A percentile compares a stretch with the other conserved stretches of the same genome.
Evolutionary conservation across 352 stramenopile genomes (phyloP).

Genomic region (Phytophthora syringae): DNA sequence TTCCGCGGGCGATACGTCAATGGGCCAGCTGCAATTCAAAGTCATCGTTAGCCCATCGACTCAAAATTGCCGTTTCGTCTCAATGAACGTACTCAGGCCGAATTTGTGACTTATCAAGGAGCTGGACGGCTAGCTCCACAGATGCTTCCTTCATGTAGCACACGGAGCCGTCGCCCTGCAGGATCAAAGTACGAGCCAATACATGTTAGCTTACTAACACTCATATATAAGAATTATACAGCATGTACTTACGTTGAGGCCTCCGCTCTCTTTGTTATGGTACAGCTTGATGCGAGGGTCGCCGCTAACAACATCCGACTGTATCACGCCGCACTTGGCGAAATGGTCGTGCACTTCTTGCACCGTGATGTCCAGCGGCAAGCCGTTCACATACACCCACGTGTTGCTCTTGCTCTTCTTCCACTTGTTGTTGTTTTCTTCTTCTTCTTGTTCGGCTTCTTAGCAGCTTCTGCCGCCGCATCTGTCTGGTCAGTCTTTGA

Average conservation of each 20-base stretch:
- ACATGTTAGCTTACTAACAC: background rate
- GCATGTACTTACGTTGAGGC: slow-evolving; percentile 91
- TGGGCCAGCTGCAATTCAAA: slow-evolving; percentile 53
- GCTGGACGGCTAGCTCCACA: slow-evolving; percentile 94
- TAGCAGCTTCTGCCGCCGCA: slow-evolving; percentile 20
- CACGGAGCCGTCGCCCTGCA: slow-evolving; percentile 93
- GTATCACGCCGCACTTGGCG: slow-evolving; percentile 94
- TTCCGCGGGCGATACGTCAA: slow-evolving; percentile 77
- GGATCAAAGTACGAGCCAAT: background rate
- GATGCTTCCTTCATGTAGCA: slow-evolving; percentile 97
- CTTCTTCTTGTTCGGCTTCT: slow-evolving; percentile 82
- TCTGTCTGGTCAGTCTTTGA: slow-evolving; percentile 13
- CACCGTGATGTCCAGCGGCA: slow-evolving; percentile 92
- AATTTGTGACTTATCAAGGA: slow-evolving; percentile 92
- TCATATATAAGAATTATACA: too few species aligned
- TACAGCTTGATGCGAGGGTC: slow-evolving; percentile 97
- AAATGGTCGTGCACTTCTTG: slow-evolving; percentile 95
- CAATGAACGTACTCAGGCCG: slow-evolving; percentile 71
- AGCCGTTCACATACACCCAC: slow-evolving; percentile 96
- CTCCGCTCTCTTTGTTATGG: slow-evolving; percentile 81
- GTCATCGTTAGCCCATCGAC: slow-evolving; percentile 4
- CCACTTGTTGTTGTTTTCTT: slow-evolving; percentile 86
- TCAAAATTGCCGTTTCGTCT: background rate
- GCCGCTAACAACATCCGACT: slow-evolving; percentile 93
- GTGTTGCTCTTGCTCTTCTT: slow-evolving; percentile 89